A percentile compares a stretch with the other conserved stretches of the same genome.
phyloP scores from a whole-genome alignment of 148 eudicot species.

The Dianthus caryophyllus region DNA sequence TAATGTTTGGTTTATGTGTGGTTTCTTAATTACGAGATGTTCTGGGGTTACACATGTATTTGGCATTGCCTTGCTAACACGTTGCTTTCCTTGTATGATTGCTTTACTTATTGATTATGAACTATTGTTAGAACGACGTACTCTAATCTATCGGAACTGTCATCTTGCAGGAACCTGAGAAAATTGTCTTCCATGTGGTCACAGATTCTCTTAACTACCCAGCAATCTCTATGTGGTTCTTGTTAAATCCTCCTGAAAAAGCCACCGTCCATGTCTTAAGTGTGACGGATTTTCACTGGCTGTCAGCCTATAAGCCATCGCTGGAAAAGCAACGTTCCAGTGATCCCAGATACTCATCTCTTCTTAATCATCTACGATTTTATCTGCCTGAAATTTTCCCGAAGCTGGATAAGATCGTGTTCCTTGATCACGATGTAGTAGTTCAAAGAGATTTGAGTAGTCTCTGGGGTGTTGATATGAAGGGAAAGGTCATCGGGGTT shows the following conservation, averaged over 20 bases:
- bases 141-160: too few species aligned
- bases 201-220: constrained; percentile 84
- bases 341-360: constrained; percentile 82
- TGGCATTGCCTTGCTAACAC: background rate
- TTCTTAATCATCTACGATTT: constrained; percentile 84
- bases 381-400: constrained; percentile 90
- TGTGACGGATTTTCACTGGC: constrained; percentile 48
- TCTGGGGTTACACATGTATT: background rate
- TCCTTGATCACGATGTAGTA: constrained; percentile 95
- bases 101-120: too few species aligned
- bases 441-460: constrained; percentile 71
- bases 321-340: constrained; percentile 42
- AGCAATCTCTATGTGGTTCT: constrained; percentile 92
- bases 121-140: too few species aligned
- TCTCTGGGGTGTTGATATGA: constrained; percentile 69
- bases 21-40: background rate
- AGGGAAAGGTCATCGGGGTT: constrained; percentile 83
- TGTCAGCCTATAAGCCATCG: constrained; percentile 32
- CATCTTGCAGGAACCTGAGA: constrained; percentile 84
- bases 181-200: constrained; percentile 73
- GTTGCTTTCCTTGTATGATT: too few species aligned
- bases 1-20: background rate
- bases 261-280: constrained; percentile 73
- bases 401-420: constrained; percentile 60
- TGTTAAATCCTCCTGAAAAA: constrained; percentile 69